phyloP scores from a whole-genome alignment of 2,329 filamentous ascomycete species.

The Rhynchosporium graminicola region DNA sequence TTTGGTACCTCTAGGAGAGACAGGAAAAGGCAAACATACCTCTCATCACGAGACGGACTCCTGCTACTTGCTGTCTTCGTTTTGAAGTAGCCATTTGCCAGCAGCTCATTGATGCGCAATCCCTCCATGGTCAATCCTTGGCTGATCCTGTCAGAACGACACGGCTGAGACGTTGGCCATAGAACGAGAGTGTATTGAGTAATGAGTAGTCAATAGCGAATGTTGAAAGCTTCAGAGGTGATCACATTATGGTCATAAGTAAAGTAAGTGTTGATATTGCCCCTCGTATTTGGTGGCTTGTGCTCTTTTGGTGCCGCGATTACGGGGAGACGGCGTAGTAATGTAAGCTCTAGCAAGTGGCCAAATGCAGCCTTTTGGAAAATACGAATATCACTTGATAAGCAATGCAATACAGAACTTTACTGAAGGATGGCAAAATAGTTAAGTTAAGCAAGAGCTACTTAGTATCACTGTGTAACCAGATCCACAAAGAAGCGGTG shows the following conservation, averaged over 20 bases:
- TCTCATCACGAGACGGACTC: constrained; percentile 41
- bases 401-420: constrained; percentile 11
- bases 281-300: constrained; percentile 20
- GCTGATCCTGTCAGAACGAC: constrained; percentile 12
- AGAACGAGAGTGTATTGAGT: not conserved
- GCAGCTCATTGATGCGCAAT: constrained; percentile 34
- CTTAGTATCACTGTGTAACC: constrained; percentile 7
- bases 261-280: constrained; percentile 4
- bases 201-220: not conserved
- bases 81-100: constrained; percentile 53
- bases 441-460: not conserved
- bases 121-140: constrained; percentile 31
- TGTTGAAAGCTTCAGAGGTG: constrained; percentile 1
- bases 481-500: constrained; percentile 32
- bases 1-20: not conserved
- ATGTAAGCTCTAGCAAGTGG: constrained; percentile 9
- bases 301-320: constrained; percentile 5
- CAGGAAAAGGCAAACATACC: not conserved
- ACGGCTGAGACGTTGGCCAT: constrained; percentile 17
- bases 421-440: constrained; percentile 16
- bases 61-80: constrained; percentile 46
- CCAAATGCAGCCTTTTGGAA: not conserved
- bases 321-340: constrained; percentile 9
- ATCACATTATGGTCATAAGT: constrained; percentile 10
- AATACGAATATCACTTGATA: not conserved